Base-by-base conservation (phyloP, 768 basidiomycete species). In the Amanita pseudoporphyria region DNA sequence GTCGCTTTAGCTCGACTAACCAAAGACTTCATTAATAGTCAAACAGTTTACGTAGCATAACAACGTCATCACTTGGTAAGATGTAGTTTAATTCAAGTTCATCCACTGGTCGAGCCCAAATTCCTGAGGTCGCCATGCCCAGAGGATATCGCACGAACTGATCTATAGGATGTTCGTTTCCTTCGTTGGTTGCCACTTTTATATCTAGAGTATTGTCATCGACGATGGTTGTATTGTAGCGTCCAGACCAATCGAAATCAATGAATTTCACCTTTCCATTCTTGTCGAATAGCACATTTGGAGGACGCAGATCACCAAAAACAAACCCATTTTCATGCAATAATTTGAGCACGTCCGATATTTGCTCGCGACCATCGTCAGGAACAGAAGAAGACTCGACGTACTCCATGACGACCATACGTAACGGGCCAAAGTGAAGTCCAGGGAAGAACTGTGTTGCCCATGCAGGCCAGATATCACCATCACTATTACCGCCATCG, bases 221-320 rank as follows among this genome's bases (percentile, higher is more conserved):
- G n/a, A n/a, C n/a, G n/a, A n/a, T n/a, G n/a, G n/a, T n/a, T n/a
- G n/a, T n/a, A n/a, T 37, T 26, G 22, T 35, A 46, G 4, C 24
- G 44, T 41, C 70, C 69, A 31, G 63, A 56, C 70, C 67, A 69
- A 52, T 69, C 62, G 47, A 70, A 71, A 54, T 70, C 69, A 26
- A 71, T 61, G 7, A 71, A 45, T 45, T 64, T 58, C 37, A 63
- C 53, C 28, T 54, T 47, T 9, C 46, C 51, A 26, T 51, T 40
- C 9, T 38, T 45, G 6, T 52, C 53, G 39, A 66, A 49, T 16
- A 73, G 50, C 24, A 72, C 52, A 47, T 72, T 72, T 2, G 54
- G 60, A 6, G 1, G 2, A 6, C 66, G 66, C 14, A 73, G 55
- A 45, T 72, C 65, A 3, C 71, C 71, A 52, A 62, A 65, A 2